A percentile compares a stretch with the other conserved stretches of the same genome.
Evolutionary conservation across 345 rosid genomes (phyloP).

Genomic region (Jatropha curcas): DNA sequence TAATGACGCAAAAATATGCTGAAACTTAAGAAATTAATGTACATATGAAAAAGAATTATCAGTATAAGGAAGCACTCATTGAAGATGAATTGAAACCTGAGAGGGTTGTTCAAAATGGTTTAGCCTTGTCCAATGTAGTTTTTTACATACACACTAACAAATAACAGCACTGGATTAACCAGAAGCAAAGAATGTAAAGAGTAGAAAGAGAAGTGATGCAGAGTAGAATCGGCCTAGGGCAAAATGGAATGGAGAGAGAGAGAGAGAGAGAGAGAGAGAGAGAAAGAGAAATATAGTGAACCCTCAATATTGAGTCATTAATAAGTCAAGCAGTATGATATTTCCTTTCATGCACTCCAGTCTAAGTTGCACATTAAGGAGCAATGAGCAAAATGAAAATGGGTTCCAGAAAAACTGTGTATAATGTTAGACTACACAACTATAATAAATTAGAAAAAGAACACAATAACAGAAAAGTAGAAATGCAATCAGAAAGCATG

Average conservation of each 20-base stretch:
- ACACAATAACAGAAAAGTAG: neutral
- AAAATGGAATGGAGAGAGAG: neutral
- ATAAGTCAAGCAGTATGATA: neutral
- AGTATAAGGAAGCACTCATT: neutral
- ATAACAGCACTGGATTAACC: neutral
- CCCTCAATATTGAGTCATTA: neutral
- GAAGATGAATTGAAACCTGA: neutral
- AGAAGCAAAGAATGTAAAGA: neutral
- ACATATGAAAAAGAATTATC: neutral
- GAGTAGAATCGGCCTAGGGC: neutral
- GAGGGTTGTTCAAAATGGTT: neutral
- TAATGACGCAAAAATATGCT: neutral
- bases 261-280: neutral
- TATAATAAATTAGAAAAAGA: neutral
- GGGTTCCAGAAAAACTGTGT: neutral
- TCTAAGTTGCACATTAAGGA: neutral
- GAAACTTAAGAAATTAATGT: neutral
- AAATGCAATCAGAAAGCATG: slow-evolving; percentile 1
- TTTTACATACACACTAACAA: neutral
- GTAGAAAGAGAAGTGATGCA: neutral
- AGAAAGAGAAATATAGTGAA: neutral
- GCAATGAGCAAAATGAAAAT: neutral
- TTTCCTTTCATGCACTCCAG: neutral
- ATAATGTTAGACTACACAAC: neutral
- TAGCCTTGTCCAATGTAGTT: neutral